Evolutionary conservation across 2,329 filamentous ascomycete genomes (phyloP), one percentile per base, ranked within the genome.

Genomic region (Blastomyces parvus): DNA sequence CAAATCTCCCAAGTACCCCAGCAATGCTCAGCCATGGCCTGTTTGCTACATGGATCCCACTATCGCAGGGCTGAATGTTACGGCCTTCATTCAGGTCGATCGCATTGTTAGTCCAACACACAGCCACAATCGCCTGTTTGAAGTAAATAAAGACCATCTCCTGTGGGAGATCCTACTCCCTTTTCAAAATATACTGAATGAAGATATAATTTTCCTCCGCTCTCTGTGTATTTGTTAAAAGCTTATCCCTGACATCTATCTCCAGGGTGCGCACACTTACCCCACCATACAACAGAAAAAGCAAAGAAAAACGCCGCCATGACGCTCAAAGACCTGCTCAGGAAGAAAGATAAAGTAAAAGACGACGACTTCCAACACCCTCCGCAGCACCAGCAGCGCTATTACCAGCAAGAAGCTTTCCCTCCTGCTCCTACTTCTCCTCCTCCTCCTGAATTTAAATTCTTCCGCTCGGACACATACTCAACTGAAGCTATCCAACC

Each of bases 381-480:
- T 63, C 69, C 52, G 65, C 65, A 9, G 62, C 66, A 59, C 64
- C 62, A 65, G 64, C 63, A 64, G 55, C 40, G 30, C 19, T n/a
- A 11, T 19, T 60, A n/a, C 57, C 67, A 70, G 56, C 64, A 84
- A 84, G 80, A 82, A 79, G 19, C 72, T 85, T 63, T 80, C 80
- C 67, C 81, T 83, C 66, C 74, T 63, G 8, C 66, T 67, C 14
- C 50, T 63, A 8, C 66, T 67, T 13, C 50, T 27, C 64, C 64
- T 50, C 63, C 44, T 19, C 82, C 80, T 1, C 86, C 88, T 63
- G 86, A 89, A 69, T 91, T 97, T 78, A 90, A 83, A 66, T 91
- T 97, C 78, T 83, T 94, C 71, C 88, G 91, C 66, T 88, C 90
- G 67, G 93, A 96, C 72, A 96, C 92, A 0, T 78, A 86, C 67